Base-by-base conservation (phyloP, 73 alveolate species). In the Stentor roeselii region DNA sequence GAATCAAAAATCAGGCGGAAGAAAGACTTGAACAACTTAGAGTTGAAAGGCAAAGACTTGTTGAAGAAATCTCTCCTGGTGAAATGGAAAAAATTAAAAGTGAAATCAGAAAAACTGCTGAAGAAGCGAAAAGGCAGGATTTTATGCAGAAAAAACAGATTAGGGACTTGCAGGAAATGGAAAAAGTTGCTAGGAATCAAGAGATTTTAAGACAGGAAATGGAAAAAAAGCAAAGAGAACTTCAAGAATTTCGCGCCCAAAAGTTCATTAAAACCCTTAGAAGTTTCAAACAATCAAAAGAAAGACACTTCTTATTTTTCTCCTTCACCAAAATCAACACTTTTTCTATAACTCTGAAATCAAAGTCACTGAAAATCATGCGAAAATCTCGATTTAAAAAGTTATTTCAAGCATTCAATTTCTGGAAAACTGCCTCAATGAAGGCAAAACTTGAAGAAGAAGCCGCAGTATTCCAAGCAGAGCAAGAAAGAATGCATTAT, bases 61-160 rank as follows among this genome's bases (percentile, higher is more conserved):
- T 21, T 14, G 80, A 67, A 67, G 80, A 67, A 67, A 67, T 67
- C 14, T 30, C 37, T 34, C 80, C 80, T 0, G 80, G 34, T 30
- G 80, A 67, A 32, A 36, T 67, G 11, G 80, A 67, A 67, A 32
- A 21, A 21, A 34, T 67, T 21, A 67, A 34, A 34, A n/a, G 21
- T 21, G n/a, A 21, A 67, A 40, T 67, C n/a, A 67, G 34, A 67
- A 67, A 67, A 67, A 40, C n/a, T 21, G 80, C 80, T 30, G 80
- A 67, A 67, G 80, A 67, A 67, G 37, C 37, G 37, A 67, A 32
- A 32, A 36, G 34, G 80, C 37, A 67, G 37, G 80, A 67, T 2
- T 2, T 67, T 21, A 67, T 67, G 0, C n/a, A 32, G 2, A 67
- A 34, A 67, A 67, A 67, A 2, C 37, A 67, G 11, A 32, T 21